Evolutionary conservation across 2,329 filamentous ascomycete species (phyloP).

Genomic region (Fusarium lateritium): DNA sequence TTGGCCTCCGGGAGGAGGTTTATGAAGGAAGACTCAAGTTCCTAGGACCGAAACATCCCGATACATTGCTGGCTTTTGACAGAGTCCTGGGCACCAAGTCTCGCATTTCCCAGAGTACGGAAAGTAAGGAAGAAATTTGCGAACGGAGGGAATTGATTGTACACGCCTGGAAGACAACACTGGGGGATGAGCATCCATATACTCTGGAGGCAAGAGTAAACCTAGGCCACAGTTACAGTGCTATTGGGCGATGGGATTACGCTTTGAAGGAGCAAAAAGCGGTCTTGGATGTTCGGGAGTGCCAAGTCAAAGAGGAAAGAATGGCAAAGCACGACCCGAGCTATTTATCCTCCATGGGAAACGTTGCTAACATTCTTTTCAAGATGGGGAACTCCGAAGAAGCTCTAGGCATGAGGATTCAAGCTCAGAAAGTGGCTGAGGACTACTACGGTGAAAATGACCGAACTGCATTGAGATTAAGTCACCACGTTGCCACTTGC

Average conservation of each 20-base stretch:
- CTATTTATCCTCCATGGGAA: neutral
- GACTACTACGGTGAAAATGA: neutral
- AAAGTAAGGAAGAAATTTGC: neutral
- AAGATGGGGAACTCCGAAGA: neutral
- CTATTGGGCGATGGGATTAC: neutral
- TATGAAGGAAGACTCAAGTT: neutral
- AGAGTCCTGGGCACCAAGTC: neutral
- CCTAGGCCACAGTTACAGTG: neutral
- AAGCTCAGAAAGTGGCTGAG: neutral
- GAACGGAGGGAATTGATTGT: neutral
- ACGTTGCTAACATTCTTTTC: neutral
- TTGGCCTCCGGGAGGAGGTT: neutral
- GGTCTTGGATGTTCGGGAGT: neutral
- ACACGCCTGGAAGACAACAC: neutral
- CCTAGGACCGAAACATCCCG: neutral
- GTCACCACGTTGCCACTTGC: neutral
- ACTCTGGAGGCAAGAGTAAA: neutral
- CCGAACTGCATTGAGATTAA: neutral
- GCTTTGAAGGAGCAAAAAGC: neutral
- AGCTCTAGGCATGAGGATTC: neutral
- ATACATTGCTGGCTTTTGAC: neutral
- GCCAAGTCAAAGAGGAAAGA: neutral
- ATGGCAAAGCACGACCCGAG: neutral
- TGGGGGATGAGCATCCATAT: neutral
- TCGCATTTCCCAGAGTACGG: neutral